A percentile compares a stretch with the other conserved stretches of the same genome.
phyloP scores from a whole-genome alignment of 257 asterid species.

The Primulina tabacum region DNA sequence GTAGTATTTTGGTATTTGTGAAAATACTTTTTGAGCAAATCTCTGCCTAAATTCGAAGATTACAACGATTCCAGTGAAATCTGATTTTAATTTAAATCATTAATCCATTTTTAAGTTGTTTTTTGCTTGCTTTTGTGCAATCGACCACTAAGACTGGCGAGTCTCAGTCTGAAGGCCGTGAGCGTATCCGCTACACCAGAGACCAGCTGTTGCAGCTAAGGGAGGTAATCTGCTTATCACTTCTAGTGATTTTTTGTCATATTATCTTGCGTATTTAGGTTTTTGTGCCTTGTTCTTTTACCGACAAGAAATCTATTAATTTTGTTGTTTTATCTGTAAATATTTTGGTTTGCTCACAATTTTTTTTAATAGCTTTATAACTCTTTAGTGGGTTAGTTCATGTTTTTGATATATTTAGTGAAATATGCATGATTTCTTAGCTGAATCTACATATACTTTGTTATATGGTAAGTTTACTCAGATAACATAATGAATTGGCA shows the following conservation, averaged over 20 bases:
- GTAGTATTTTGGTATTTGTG: background rate
- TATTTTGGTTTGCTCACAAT: background rate
- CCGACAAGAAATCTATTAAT: background rate
- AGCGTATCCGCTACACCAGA: slow-evolving; percentile 60
- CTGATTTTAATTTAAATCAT: background rate
- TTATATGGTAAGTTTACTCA: background rate
- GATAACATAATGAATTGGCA: background rate
- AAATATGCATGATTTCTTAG: no score
- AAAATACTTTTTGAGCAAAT: background rate
- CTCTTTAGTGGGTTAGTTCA: background rate
- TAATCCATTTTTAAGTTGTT: background rate
- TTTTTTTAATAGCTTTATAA: no score
- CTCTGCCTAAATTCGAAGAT: background rate
- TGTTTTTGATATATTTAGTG: background rate
- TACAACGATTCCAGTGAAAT: no score
- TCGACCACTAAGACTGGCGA: slow-evolving; percentile 58
- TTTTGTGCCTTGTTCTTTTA: background rate
- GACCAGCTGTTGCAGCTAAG: slow-evolving; percentile 74
- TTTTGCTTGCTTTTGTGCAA: slow-evolving; percentile 1
- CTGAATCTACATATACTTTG: no score
- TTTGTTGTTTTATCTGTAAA: background rate
- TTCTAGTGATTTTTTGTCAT: background rate
- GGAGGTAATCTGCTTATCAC: slow-evolving; percentile 54
- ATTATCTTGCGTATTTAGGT: background rate
- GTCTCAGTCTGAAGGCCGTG: slow-evolving; percentile 70